phyloP scores from a whole-genome alignment of 176 grass and related monocot species.

The Rhipidocladum racemiflorum region DNA sequence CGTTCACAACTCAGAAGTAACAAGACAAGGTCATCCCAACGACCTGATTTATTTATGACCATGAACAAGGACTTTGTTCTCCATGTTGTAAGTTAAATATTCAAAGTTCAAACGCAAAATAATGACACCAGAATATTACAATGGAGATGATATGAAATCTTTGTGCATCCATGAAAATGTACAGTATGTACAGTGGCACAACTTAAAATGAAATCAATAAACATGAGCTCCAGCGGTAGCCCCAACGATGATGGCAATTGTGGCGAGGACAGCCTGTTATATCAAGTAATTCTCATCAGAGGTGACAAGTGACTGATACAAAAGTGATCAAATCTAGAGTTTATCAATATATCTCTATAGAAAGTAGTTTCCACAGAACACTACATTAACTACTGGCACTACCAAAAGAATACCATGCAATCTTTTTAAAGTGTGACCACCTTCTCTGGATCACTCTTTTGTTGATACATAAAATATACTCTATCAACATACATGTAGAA shows the following conservation, averaged over 20 bases:
- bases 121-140: not conserved
- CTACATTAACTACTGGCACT: not conserved
- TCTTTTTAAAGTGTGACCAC: not conserved
- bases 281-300: not conserved
- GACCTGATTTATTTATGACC: conserved; percentile 30
- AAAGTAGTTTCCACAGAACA: conserved; percentile 6
- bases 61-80: conserved; percentile 1
- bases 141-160: not conserved
- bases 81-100: conserved; percentile 16
- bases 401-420: conserved; percentile 24
- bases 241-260: conserved; percentile 60
- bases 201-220: conserved; percentile 34
- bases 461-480: conserved; percentile 6
- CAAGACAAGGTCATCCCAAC: not conserved
- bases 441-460: not conserved
- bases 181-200: conserved; percentile 44
- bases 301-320: not conserved
- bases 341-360: not conserved
- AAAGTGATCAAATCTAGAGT: not conserved
- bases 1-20: not conserved
- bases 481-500: not conserved
- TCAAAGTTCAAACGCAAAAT: conserved; percentile 7
- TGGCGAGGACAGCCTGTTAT: conserved; percentile 63
- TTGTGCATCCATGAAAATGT: conserved; percentile 18
- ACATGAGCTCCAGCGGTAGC: conserved; percentile 51